Evolutionary conservation across 768 basidiomycete species (phyloP).

Genomic region (Auricularia cornea): DNA sequence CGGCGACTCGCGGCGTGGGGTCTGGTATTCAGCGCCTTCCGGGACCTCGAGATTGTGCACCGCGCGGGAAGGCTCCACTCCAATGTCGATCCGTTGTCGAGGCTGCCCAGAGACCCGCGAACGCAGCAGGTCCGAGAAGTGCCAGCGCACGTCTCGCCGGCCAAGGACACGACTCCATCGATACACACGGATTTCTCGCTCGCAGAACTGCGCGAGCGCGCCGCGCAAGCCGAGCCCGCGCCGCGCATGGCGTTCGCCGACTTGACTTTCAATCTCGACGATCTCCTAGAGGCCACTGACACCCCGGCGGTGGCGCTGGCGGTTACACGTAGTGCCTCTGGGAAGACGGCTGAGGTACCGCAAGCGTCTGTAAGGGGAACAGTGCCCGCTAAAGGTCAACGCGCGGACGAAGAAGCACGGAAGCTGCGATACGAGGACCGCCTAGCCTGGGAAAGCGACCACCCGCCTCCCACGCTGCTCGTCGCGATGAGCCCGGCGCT

Average conservation of each 20-base stretch:
- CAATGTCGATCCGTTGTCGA: slow-evolving; percentile 10
- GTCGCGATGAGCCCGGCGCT: background rate
- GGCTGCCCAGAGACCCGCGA: background rate
- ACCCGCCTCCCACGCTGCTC: background rate
- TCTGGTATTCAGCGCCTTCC: slow-evolving; percentile 8
- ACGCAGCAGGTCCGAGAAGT: background rate
- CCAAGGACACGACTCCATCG: background rate
- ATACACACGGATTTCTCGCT: background rate
- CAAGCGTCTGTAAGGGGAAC: background rate
- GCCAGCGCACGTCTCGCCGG: background rate
- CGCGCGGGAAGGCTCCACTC: slow-evolving; percentile 10
- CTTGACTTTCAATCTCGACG: background rate
- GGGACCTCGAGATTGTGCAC: slow-evolving; percentile 7
- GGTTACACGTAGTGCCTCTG: background rate
- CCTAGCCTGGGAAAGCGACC: background rate
- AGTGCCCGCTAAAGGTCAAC: background rate
- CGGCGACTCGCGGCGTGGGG: slow-evolving; percentile 6
- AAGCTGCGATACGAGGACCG: background rate
- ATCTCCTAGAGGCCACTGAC: background rate
- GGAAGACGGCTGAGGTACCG: background rate
- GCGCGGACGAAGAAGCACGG: too few species aligned
- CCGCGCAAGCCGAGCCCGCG: background rate
- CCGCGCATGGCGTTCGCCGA: background rate
- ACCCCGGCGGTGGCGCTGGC: background rate
- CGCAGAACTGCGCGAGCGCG: background rate